A percentile compares a stretch with the other conserved stretches of the same genome.
Conservation (phyloP, 768 basidiomycete species). For the Mrakia blollopis region DNA sequence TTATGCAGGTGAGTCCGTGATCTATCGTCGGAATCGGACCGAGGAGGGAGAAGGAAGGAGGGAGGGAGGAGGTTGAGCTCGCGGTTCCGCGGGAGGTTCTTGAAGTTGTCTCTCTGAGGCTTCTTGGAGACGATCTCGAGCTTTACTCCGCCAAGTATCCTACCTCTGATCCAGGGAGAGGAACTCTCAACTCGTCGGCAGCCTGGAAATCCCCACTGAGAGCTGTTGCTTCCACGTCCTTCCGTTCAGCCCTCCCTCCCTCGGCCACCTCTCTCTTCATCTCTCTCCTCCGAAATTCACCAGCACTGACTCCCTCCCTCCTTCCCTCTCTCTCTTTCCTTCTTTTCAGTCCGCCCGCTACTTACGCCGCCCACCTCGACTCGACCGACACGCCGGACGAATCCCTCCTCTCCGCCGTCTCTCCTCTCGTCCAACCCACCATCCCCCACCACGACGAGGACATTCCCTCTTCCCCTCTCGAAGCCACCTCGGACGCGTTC, state of each 20-base stretch:
- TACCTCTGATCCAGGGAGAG: no score
- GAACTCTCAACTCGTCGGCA: no score
- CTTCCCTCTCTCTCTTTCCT: neutral
- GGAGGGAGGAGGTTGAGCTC: neutral
- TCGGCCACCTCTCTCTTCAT: neutral
- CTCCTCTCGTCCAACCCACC: slow-evolving; percentile 34
- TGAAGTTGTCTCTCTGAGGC: neutral
- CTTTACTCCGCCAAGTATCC: no score
- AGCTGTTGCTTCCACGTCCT: no score
- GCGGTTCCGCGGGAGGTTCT: neutral
- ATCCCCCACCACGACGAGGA: slow-evolving; percentile 38
- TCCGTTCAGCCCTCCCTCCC: neutral
- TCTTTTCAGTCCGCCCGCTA: slow-evolving; percentile 21
- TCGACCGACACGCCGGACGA: slow-evolving; percentile 21
- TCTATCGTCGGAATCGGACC: no score
- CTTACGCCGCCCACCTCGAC: slow-evolving; percentile 28
- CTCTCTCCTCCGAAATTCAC: neutral
- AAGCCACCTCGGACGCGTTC: neutral
- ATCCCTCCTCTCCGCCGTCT: slow-evolving; percentile 16
- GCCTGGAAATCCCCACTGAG: no score
- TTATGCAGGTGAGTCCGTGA: slow-evolving; percentile 41
- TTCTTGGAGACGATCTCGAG: neutral
- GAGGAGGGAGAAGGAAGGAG: neutral
- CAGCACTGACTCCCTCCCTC: neutral
- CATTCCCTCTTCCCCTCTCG: neutral